Percentiles rank a stretch among this genome's conserved stretches.
Conservation (phyloP, 371 early-diverging fungal species). For the Rhizopus delemar region DNA sequence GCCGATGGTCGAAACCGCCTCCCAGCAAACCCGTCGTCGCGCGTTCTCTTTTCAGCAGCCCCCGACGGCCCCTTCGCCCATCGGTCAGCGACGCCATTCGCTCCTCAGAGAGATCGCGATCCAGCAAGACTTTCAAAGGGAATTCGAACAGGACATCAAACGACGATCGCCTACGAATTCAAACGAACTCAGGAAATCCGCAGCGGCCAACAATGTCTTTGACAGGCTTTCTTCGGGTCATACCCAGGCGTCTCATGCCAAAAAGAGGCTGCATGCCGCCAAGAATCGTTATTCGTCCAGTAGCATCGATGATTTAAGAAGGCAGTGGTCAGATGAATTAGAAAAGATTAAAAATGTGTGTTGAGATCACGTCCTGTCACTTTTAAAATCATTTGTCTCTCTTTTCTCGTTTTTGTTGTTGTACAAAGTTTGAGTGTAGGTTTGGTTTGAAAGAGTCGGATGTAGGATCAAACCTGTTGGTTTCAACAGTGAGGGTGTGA, state of each 20-base stretch:
- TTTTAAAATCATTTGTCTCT: background rate
- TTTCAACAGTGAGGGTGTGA: too few relatives aligned
- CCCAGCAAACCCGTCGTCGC: conserved; percentile 31
- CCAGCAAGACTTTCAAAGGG: conserved; percentile 10
- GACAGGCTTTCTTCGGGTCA: conserved; percentile 43
- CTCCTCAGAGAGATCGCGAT: conserved; percentile 17
- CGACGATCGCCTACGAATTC: conserved; percentile 17
- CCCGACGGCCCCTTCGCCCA: conserved; percentile 18
- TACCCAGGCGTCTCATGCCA: conserved; percentile 50
- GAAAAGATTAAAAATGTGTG: conserved; percentile 7
- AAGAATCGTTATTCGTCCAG: conserved; percentile 27
- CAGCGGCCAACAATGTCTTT: conserved; percentile 36
- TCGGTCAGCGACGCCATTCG: conserved; percentile 21
- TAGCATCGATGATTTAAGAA: conserved; percentile 34
- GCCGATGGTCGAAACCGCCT: conserved; percentile 3
- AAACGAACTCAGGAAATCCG: conserved; percentile 20
- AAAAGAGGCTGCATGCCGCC: conserved; percentile 15
- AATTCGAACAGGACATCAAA: conserved; percentile 5
- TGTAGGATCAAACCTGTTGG: too few relatives aligned
- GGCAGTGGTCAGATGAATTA: conserved; percentile 25
- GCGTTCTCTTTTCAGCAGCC: conserved; percentile 47
- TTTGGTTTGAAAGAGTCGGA: too few relatives aligned
- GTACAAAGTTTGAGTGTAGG: too few relatives aligned
- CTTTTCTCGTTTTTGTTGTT: background rate
- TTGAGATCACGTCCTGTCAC: background rate